phyloP scores from a whole-genome alignment of 805 yeast species.

The Saccharomycopsis oosterbeekiorum region DNA sequence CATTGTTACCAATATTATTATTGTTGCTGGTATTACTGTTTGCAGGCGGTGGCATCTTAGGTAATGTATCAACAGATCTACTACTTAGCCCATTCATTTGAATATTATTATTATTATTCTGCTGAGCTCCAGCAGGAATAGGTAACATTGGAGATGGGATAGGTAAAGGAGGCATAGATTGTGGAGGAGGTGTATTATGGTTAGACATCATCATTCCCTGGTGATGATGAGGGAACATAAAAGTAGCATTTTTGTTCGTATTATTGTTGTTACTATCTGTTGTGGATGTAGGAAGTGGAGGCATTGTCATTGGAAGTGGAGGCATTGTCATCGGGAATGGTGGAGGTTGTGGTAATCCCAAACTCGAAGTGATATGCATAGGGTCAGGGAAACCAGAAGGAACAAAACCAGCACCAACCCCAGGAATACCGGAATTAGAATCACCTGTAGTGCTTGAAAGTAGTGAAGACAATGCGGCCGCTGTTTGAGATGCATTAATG shows the following conservation, averaged over 20 bases:
- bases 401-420: neutral
- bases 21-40: neutral
- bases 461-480: neutral
- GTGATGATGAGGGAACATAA: neutral
- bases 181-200: neutral
- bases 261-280: neutral
- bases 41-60: neutral
- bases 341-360: neutral
- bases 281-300: neutral
- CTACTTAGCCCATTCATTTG: constrained; percentile 1
- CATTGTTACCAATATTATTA: neutral
- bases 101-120: neutral
- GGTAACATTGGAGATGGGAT: neutral
- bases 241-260: neutral
- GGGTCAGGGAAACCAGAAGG: neutral
- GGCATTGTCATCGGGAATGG: constrained; percentile 1
- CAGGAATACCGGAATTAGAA: neutral
- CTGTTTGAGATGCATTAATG: neutral
- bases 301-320: neutral
- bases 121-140: neutral
- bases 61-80: constrained; percentile 3
- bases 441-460: neutral
- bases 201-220: neutral
- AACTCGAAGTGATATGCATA: neutral
- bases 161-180: neutral